Conservation (phyloP, 108 stramenopile genomes). For the Pseudonitzschia pungens region DNA sequence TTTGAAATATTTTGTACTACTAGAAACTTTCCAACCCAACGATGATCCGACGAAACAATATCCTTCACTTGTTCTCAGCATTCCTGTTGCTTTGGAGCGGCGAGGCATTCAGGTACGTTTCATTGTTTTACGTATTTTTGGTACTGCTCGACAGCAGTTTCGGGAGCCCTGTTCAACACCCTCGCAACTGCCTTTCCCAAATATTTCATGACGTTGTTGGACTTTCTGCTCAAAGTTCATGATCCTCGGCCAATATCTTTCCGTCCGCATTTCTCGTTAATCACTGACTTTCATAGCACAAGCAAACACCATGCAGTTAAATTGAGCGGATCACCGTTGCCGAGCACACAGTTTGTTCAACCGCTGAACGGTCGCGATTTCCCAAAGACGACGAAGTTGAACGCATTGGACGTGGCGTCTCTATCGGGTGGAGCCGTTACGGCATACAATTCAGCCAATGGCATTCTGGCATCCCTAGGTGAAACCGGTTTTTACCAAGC, state of each 20-base stretch:
- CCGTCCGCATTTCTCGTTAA: neutral
- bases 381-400: neutral
- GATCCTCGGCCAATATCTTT: neutral
- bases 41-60: neutral
- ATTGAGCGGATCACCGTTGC: neutral
- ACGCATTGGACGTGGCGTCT: neutral
- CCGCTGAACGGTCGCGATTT: neutral
- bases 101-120: constrained; percentile 6
- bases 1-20: too few species aligned
- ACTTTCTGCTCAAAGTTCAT: neutral
- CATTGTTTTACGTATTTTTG: neutral
- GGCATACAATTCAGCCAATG: neutral
- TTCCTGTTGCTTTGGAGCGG: neutral
- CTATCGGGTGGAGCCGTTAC: constrained; percentile 5
- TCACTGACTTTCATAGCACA: neutral
- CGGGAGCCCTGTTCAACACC: neutral
- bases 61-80: neutral
- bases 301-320: neutral
- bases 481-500: constrained; percentile 90
- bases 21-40: neutral
- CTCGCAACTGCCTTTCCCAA: neutral
- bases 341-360: constrained; percentile 1
- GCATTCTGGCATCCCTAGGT: constrained; percentile 41
- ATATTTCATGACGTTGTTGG: neutral
- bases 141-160: neutral